Base-by-base conservation (phyloP, 176 grass and related monocot genomes). In the Saccharum spontaneum region DNA sequence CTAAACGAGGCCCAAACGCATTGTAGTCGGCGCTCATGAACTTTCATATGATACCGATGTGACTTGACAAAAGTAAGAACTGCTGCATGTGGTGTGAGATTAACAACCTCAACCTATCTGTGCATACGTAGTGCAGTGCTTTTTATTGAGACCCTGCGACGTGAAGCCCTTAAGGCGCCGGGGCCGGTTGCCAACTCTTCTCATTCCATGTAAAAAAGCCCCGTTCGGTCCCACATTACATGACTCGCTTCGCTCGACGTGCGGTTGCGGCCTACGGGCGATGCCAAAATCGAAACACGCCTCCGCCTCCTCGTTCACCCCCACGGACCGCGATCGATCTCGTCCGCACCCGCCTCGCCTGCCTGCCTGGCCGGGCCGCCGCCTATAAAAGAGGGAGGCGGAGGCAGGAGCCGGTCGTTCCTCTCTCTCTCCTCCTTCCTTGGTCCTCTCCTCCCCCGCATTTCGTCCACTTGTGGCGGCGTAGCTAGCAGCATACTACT, bases 271-370 rank as follows among this genome's bases (percentile, higher is more conserved):
- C 28, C 28, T 28, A 28, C 28, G 1, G 57, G 67, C 77, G 82
- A 39, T 67, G 15, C 76, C 76, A 9, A 86, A 86, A 79, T 62
- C 71, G 13, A 89, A 89, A 74, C 52, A 49, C 64, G 52, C 39
- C 79, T 64, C 50, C 50, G 31, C 77, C 13, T 64, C 76, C 11
- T 14, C 61, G 10, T 13, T 28, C 28, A 28, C 30, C 5, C 22
- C 73, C 28, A 4, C 13, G 7, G 39, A 26, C 15, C 77, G 38
- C 30, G 64, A 81, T 38, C 81, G 40, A 89, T 81, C 83, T 43
- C 71, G 52, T 49, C 71, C 78, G 31, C 80, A 62, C 71, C 52
- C 39, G 12, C 17, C 80, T 33, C 8, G 11, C 4, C 26, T 17
- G 11, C 4, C 26, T 17, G 28, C 10, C 8, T 12, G 63, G 0